These are phyloP conservation scores for Stachybotrys chartarum DNA, from an alignment of 2,329 filamentous ascomycete species.

Conservation along the genomic window DNA sequence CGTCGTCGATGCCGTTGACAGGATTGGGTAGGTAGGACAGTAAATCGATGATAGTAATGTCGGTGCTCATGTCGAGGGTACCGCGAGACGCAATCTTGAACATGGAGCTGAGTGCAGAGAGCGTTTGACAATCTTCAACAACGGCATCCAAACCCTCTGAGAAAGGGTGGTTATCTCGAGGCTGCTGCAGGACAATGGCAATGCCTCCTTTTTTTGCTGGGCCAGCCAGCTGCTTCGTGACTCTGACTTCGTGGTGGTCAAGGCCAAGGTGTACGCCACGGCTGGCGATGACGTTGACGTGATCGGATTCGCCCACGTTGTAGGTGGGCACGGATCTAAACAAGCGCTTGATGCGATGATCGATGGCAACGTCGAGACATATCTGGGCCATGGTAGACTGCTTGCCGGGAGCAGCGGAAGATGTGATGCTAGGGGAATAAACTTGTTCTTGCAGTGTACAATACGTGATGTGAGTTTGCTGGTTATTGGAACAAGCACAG, in stretches of 20 bases:
- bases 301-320: background rate
- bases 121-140: conserved; percentile 8
- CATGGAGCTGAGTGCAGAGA: conserved; percentile 4
- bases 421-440: no score
- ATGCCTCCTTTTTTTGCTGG: conserved; percentile 9
- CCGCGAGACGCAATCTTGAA: conserved; percentile 5
- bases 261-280: background rate
- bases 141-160: conserved; percentile 8
- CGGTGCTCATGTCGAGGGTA: conserved; percentile 3
- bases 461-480: no score
- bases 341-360: conserved; percentile 6
- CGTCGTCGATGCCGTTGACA: conserved; percentile 1
- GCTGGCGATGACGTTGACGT: conserved; percentile 5
- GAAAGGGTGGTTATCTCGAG: conserved; percentile 9
- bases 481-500: no score
- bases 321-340: conserved; percentile 1
- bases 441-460: no score
- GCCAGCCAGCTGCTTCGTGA: conserved; percentile 7
- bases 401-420: no score
- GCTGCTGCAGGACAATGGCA: conserved; percentile 10
- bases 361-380: conserved; percentile 7
- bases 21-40: conserved; percentile 4
- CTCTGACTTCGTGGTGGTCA: conserved; percentile 5
- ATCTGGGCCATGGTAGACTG: no score
- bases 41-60: conserved; percentile 7